Evolutionary conservation across 495 filamentous ascomycete species (phyloP), one percentile per base, ranked within the genome.

Genomic region (Niebla homalea): DNA sequence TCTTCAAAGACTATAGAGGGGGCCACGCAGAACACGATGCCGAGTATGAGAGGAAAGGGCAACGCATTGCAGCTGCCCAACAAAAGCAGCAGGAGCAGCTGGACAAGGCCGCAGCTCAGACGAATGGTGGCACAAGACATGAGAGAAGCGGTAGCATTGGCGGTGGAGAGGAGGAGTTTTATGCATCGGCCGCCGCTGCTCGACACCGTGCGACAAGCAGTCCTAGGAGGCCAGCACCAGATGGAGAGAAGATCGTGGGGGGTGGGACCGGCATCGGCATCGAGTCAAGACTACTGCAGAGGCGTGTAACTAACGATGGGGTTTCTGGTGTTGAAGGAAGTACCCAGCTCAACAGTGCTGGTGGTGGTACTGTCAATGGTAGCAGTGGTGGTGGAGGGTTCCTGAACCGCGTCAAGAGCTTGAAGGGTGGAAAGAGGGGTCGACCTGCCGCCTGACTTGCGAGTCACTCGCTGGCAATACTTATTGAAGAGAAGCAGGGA

Each of bases 351-450:
- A 50, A 48, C 29, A 52, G 38, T 16, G 44, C 11, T 23, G 39
- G 46, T 43, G 46, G 46, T 49, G 71, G 65, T 8, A 32, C 29
- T 11, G 29, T 32, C 29, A 32, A 32, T 2, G 60, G 70, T 52
- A 58, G 60, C 36, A 77, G 72, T 58, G 59, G 60, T 51, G 75
- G 72, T 19, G 68, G 72, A 48, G 85, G 88, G 3, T 85, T 96
- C 55, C 64, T 96, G 51, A 89, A 78, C 54, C 77, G 89, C 36
- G 88, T 96, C 65, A 92, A 85, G 78, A 88, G 83, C 66, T 68
- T 94, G 65, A 86, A 88, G 70, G 81, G 82, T 7, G 55, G 55
- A 14, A 55, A 52, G 47, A 74, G 71, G 56, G 64, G 69, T 3
- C 66, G 67, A 43, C 70, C 71, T 0, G 29, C 29, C 2, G 29